phyloP scores from a whole-genome alignment of 352 stramenopile species.

The Globisporangium barbulae region DNA sequence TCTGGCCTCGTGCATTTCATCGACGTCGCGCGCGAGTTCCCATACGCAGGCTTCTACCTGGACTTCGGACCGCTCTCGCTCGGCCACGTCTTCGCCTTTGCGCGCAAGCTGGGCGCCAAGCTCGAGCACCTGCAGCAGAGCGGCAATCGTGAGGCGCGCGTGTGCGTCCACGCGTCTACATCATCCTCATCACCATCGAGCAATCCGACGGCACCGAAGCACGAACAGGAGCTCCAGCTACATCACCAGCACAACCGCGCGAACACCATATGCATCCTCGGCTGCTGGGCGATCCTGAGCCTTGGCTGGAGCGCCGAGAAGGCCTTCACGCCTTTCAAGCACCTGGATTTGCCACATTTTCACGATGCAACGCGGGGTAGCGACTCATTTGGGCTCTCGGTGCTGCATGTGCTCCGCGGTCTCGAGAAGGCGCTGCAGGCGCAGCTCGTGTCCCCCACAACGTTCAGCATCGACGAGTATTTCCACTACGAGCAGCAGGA shows the following conservation, averaged over 20 bases:
- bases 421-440: slow-evolving; percentile 58
- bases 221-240: background rate
- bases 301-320: slow-evolving; percentile 53
- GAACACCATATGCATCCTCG: slow-evolving; percentile 90
- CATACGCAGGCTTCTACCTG: slow-evolving; percentile 95
- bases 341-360: slow-evolving; percentile 29
- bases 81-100: slow-evolving; percentile 89
- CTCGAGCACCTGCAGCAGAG: slow-evolving; percentile 26
- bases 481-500: slow-evolving; percentile 19
- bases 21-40: slow-evolving; percentile 40
- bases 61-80: slow-evolving; percentile 96
- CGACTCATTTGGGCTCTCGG: slow-evolving; percentile 26
- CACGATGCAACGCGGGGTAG: slow-evolving; percentile 25
- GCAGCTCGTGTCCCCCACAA: slow-evolving; percentile 77
- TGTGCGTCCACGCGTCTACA: slow-evolving; percentile 42
- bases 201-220: background rate
- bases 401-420: slow-evolving; percentile 27
- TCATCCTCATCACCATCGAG: background rate
- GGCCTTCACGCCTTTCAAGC: slow-evolving; percentile 48
- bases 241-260: slow-evolving; percentile 54
- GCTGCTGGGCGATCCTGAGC: slow-evolving; percentile 65
- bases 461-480: slow-evolving; percentile 20
- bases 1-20: slow-evolving; percentile 21
- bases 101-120: slow-evolving; percentile 61
- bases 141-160: slow-evolving; percentile 44